phyloP scores from a whole-genome alignment of 2,329 filamentous ascomycete species.

The Trichoderma guizhouense region DNA sequence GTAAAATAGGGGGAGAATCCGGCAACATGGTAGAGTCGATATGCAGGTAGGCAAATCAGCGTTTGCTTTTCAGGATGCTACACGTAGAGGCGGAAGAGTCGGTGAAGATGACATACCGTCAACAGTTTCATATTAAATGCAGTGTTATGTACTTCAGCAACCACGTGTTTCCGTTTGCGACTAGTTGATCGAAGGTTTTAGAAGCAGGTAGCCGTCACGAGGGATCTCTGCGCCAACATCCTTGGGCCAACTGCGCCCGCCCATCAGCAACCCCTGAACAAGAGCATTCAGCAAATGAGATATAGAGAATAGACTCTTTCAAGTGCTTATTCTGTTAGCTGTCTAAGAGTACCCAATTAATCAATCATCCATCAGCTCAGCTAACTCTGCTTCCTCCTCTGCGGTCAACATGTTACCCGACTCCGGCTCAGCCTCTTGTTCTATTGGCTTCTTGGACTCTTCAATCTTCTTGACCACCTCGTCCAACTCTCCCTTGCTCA shows the following conservation, averaged over 20 bases:
- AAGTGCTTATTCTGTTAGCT: not conserved
- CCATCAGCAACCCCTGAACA: not conserved
- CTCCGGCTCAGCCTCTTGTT: conserved; percentile 43
- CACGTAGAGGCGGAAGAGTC: not conserved
- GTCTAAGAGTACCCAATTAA: not conserved
- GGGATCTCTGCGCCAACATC: not conserved
- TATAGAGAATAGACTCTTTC: not conserved
- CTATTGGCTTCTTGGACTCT: conserved; percentile 50
- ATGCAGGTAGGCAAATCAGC: not conserved
- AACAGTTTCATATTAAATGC: not conserved
- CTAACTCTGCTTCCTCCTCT: conserved; percentile 90
- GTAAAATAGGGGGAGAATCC: not conserved
- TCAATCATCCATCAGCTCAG: conserved; percentile 73
- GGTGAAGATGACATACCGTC: not conserved
- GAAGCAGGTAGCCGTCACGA: conserved; percentile 4
- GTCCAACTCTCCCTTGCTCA: conserved; percentile 59
- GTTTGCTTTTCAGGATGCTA: not conserved
- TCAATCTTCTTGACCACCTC: conserved; percentile 44
- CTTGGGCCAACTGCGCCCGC: not conserved
- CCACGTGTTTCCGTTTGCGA: not conserved
- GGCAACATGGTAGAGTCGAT: not conserved
- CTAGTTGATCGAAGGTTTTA: not conserved
- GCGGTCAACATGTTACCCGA: conserved; percentile 63
- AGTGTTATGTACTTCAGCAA: not conserved
- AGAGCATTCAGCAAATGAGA: not conserved